A percentile compares a stretch with the other conserved stretches of the same genome.
phyloP scores from a whole-genome alignment of 768 basidiomycete species.

The Atractiella rhizophila region DNA sequence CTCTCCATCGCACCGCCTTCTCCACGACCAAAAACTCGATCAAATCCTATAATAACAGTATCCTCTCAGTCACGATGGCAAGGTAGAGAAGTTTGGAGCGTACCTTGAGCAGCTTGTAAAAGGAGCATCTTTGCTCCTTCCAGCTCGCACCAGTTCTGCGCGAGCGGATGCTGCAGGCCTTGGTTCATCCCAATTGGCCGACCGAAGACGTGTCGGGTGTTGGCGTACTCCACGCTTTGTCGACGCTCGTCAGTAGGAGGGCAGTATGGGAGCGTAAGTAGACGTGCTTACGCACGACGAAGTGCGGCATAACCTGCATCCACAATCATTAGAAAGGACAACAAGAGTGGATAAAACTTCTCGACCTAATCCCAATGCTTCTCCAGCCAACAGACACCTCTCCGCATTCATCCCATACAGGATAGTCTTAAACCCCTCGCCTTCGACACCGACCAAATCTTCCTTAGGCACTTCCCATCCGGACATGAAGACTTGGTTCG shows the following conservation, averaged over 20 bases:
- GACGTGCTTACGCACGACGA: no score
- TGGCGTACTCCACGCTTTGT: constrained; percentile 12
- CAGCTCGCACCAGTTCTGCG: constrained; percentile 11
- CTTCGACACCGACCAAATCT: constrained; percentile 11
- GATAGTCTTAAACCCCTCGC: constrained; percentile 15
- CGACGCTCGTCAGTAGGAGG: no score
- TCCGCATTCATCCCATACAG: constrained; percentile 18
- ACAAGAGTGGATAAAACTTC: no score
- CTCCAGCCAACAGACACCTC: constrained; percentile 13
- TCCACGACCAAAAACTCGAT: no score
- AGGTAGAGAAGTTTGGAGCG: no score
- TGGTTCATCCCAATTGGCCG: constrained; percentile 14
- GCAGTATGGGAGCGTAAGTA: no score
- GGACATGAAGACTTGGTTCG: constrained; percentile 14
- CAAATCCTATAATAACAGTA: no score
- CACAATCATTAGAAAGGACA: no score
- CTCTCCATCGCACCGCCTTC: no score
- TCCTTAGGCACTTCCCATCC: constrained; percentile 6
- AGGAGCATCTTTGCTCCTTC: constrained; percentile 11
- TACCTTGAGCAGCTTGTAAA: constrained; percentile 10
- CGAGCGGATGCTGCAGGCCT: constrained; percentile 15
- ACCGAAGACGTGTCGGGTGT: constrained; percentile 13
- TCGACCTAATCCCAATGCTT: constrained; percentile 12
- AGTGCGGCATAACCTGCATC: no score
- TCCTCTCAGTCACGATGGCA: no score